These are phyloP conservation scores for Triticum turgidum DNA, from an alignment of 176 grass and related monocot species.

Conservation along the genomic window DNA sequence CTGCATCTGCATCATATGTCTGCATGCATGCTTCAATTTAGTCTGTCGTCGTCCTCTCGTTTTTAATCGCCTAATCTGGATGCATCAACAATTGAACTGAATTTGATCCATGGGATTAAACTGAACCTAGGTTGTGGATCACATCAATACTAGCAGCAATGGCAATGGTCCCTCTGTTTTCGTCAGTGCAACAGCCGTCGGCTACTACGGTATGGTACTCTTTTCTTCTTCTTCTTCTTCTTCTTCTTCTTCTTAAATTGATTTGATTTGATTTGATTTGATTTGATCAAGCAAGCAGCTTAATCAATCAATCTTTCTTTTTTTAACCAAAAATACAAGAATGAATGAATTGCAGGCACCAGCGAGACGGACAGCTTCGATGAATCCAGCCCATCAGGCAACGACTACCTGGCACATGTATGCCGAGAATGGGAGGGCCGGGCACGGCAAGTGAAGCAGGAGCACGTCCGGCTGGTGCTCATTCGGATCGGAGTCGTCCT, in stretches of 20 bases:
- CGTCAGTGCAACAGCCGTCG: slow-evolving; percentile 91
- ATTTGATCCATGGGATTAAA: neutral
- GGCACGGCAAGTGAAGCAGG: slow-evolving; percentile 59
- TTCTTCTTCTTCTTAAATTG: no score
- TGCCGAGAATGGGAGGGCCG: slow-evolving; percentile 89
- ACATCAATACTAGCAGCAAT: slow-evolving; percentile 36
- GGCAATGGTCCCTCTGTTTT: slow-evolving; percentile 61
- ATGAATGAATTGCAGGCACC: slow-evolving; percentile 43
- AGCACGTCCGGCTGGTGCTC: slow-evolving; percentile 69
- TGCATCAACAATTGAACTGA: neutral
- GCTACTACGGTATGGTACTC: slow-evolving; percentile 69
- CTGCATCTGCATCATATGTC: no score
- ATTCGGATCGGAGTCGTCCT: slow-evolving; percentile 87
- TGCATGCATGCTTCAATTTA: no score
- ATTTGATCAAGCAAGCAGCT: neutral
- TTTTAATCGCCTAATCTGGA: no score
- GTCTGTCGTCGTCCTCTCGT: no score
- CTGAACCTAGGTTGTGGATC: slow-evolving; percentile 62
- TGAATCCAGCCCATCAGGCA: slow-evolving; percentile 84
- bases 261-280: neutral
- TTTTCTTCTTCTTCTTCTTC: no score
- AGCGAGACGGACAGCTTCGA: slow-evolving; percentile 81
- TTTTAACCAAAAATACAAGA: no score
- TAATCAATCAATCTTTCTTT: no score
- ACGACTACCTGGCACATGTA: slow-evolving; percentile 83